A percentile compares a stretch with the other conserved stretches of the same genome.
Evolutionary conservation across 2,329 filamentous ascomycete species (phyloP).

Genomic region (Aspergillus fijiensis): DNA sequence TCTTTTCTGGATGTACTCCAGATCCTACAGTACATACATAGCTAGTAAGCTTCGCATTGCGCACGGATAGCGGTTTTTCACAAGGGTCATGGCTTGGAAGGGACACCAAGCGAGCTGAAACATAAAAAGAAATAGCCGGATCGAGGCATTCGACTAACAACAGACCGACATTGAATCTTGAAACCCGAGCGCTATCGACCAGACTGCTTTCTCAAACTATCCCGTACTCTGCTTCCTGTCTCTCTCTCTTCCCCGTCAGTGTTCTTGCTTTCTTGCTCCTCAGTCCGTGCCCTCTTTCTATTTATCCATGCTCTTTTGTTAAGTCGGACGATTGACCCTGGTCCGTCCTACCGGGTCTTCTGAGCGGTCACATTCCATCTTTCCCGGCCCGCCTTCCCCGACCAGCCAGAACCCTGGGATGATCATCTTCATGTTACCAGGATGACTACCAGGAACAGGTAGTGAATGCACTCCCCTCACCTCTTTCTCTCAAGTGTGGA

Average conservation of each 20-base stretch:
- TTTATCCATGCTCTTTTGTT: too few relatives aligned
- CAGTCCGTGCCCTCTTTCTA: neutral
- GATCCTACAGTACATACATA: slow-evolving; percentile 18
- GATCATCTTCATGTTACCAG: neutral
- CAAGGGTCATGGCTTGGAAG: slow-evolving; percentile 5
- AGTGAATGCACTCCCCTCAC: slow-evolving; percentile 7
- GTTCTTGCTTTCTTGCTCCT: neutral
- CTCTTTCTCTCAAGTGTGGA: neutral
- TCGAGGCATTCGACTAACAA: too few relatives aligned
- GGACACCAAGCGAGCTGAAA: neutral
- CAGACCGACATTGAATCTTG: neutral
- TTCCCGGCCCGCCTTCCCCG: slow-evolving; percentile 17
- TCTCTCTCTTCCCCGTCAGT: neutral
- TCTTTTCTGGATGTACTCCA: neutral
- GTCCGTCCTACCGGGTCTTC: slow-evolving; percentile 7
- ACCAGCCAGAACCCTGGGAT: slow-evolving; percentile 5
- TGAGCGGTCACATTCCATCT: slow-evolving; percentile 23
- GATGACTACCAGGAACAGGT: slow-evolving; percentile 3
- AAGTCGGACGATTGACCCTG: neutral
- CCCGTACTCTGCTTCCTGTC: too few relatives aligned
- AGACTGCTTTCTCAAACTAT: neutral
- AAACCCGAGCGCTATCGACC: neutral
- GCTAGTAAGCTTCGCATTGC: slow-evolving; percentile 16
- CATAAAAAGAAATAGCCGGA: neutral
- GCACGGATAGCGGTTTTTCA: slow-evolving; percentile 19